Percentiles rank a stretch among this genome's conserved stretches.
Evolutionary conservation across 371 early-diverging fungal species (phyloP).

Genomic region (Rhizopus delemar): DNA sequence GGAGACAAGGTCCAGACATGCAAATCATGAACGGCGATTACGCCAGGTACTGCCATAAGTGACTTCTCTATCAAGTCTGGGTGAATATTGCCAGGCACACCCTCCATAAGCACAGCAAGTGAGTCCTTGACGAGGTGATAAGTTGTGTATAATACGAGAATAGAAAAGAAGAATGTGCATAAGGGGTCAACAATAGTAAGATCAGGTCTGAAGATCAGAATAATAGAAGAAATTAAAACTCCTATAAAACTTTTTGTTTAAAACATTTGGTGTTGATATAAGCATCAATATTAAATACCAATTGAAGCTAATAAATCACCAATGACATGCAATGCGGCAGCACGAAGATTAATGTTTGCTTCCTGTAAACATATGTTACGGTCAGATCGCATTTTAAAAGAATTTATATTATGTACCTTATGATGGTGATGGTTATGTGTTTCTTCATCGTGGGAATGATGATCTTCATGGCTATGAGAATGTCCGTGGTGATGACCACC

Average conservation of each 20-base stretch:
- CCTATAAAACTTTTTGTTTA: slow-evolving; percentile 30
- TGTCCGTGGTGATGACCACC: slow-evolving; percentile 51
- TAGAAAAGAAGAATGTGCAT: slow-evolving; percentile 85
- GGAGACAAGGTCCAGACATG: slow-evolving; percentile 77
- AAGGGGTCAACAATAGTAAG: slow-evolving; percentile 77
- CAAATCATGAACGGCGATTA: slow-evolving; percentile 68
- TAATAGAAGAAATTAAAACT: slow-evolving; percentile 80
- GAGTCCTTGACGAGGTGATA: slow-evolving; percentile 62
- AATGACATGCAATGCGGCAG: slow-evolving; percentile 80
- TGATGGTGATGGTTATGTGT: slow-evolving; percentile 23
- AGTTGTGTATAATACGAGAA: slow-evolving; percentile 78
- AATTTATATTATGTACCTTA: slow-evolving; percentile 11
- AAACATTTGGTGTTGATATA: slow-evolving; percentile 2
- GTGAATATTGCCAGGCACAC: slow-evolving; percentile 66
- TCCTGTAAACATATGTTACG: slow-evolving; percentile 30
- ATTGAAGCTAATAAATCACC: slow-evolving; percentile 84
- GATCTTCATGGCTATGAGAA: slow-evolving; percentile 32
- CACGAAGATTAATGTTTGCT: slow-evolving; percentile 69
- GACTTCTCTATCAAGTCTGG: slow-evolving; percentile 60
- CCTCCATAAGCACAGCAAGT: slow-evolving; percentile 74
- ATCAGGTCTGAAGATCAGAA: slow-evolving; percentile 71
- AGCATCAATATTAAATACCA: slow-evolving; percentile 38
- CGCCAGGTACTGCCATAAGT: slow-evolving; percentile 55
- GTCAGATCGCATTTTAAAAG: not conserved
- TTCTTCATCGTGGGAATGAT: slow-evolving; percentile 40